phyloP scores from a whole-genome alignment of 2,329 filamentous ascomycete species.

The Hypoxylon sp. region DNA sequence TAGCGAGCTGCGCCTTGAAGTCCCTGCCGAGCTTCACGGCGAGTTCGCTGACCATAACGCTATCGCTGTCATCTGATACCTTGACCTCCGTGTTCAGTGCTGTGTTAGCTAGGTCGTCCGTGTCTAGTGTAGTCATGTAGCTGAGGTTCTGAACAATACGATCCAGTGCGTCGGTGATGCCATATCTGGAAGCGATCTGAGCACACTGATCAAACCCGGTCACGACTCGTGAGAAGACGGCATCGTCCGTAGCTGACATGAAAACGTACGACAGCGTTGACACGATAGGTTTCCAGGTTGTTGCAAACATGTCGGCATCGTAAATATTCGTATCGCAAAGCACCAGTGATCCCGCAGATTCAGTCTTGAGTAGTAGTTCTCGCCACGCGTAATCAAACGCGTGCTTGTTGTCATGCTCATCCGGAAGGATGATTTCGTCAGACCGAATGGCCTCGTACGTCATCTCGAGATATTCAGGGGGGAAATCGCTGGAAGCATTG shows the following conservation, averaged over 20 bases:
- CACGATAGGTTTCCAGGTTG: constrained; percentile 94
- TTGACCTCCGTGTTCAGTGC: constrained; percentile 94
- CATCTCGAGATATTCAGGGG: constrained; percentile 79
- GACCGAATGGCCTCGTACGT: constrained; percentile 92
- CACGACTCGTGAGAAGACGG: constrained; percentile 92
- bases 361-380: constrained; percentile 86
- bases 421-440: constrained; percentile 94
- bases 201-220: constrained; percentile 97
- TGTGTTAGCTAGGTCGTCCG: constrained; percentile 79
- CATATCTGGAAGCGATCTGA: constrained; percentile 86
- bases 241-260: constrained; percentile 96
- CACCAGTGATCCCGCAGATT: constrained; percentile 74
- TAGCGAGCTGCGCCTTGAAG: constrained; percentile 91
- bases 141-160: constrained; percentile 91
- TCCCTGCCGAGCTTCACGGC: constrained; percentile 95
- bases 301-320: constrained; percentile 96
- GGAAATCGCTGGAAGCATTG: constrained; percentile 86
- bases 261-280: constrained; percentile 97
- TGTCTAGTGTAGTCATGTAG: constrained; percentile 87
- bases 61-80: constrained; percentile 77
- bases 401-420: constrained; percentile 96
- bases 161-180: constrained; percentile 84
- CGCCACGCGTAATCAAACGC: constrained; percentile 98
- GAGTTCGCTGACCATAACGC: constrained; percentile 96
- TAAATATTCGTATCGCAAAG: constrained; percentile 92